Evolutionary conservation across 345 rosid genomes (phyloP), one percentile per base, ranked within the genome.

Genomic region (Arabis alpina): DNA sequence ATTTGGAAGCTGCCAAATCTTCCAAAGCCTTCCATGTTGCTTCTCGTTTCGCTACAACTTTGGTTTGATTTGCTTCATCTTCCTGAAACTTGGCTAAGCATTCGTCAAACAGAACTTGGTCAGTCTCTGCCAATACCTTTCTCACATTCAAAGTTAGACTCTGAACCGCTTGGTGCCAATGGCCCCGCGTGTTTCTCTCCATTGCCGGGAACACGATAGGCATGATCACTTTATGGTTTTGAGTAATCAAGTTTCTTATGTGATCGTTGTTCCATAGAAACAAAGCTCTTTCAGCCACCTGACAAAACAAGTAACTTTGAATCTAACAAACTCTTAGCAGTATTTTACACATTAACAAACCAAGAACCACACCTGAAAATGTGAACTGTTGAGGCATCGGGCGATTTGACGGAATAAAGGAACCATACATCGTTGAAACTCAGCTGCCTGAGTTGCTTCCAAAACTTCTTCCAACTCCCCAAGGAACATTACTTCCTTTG

Each of bases 401-500:
- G 76, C 76, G 51, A 89, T 84, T 68, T 79, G 90, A 32, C 76
- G 83, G 66, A 85, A 89, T 19, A 87, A 74, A 52, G 90, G 86
- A 28, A 87, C 87, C 96, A 87, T 84, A 78, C 90, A 85, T 5
- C 89, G 88, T 37, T 89, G 96, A 64, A 89, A 89, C 77, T 89
- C 92, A 45, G 86, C 90, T n/a, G 81, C 78, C 70, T 87, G 96
- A 44, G 96, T 87, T 39, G 89, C 88, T 71, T 89, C 96, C 62
- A 89, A 79, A 49, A 89, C 90, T 68, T 89, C 92, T 82, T 89
- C 96, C 81, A 89, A 66, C 71, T 89, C 96, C 10, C 96, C 88
- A 62, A 89, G 90, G 65, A 85, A 89, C 92, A 89, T 87, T 24
- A 87, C 92, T 80, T 89, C 92, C 70, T 89, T 89, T 6, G 90